Evolutionary conservation across 2,329 filamentous ascomycete genomes (phyloP).

Genomic region (Calonectria fujianensis): DNA sequence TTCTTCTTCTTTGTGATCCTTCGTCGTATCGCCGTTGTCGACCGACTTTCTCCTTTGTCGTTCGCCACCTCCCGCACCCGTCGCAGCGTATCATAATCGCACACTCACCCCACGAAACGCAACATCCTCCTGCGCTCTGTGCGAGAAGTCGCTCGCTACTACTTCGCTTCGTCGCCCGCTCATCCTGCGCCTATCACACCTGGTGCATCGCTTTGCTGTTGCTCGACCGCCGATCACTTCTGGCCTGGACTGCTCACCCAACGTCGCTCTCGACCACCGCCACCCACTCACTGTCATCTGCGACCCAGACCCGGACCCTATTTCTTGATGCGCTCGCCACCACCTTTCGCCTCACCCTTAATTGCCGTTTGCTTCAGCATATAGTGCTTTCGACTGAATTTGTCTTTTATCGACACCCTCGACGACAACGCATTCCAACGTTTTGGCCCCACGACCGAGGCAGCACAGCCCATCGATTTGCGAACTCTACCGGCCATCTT

Average conservation of each 20-base stretch:
- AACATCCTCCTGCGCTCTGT: slow-evolving; percentile 40
- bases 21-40: slow-evolving; percentile 21
- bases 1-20: slow-evolving; percentile 11
- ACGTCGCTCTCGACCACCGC: slow-evolving; percentile 29
- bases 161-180: slow-evolving; percentile 32
- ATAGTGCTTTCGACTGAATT: slow-evolving; percentile 15
- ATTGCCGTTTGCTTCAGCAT: slow-evolving; percentile 7
- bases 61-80: slow-evolving; percentile 16
- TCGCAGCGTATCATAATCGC: slow-evolving; percentile 34
- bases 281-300: slow-evolving; percentile 17
- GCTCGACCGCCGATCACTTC: slow-evolving; percentile 32
- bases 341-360: slow-evolving; percentile 19
- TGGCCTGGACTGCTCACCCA: slow-evolving; percentile 30
- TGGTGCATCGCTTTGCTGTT: slow-evolving; percentile 22
- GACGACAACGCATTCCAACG: not conserved
- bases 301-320: slow-evolving; percentile 17
- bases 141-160: slow-evolving; percentile 38
- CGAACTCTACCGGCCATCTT: slow-evolving; percentile 17
- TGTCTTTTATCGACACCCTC: not conserved
- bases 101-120: slow-evolving; percentile 49
- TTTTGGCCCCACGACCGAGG: not conserved
- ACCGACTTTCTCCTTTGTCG: slow-evolving; percentile 31
- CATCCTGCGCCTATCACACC: slow-evolving; percentile 38
- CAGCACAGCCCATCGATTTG: slow-evolving; percentile 16
- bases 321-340: slow-evolving; percentile 36